Evolutionary conservation across 768 basidiomycete species (phyloP).

Genomic region (Suillus occidentalis): DNA sequence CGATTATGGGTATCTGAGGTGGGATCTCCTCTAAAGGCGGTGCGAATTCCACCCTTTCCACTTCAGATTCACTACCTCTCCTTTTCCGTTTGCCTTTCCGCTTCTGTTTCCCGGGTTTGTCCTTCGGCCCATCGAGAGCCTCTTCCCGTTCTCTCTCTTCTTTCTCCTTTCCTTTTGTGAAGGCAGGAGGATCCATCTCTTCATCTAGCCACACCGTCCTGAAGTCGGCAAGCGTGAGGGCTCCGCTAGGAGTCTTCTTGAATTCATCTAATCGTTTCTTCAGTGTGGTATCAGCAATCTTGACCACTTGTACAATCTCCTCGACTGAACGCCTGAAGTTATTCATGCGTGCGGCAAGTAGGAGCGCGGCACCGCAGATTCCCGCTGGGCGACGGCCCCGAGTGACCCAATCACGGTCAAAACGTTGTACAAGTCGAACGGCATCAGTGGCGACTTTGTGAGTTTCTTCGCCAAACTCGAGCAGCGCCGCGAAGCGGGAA

Average conservation of each 20-base stretch:
- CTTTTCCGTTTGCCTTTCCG: conserved; percentile 40
- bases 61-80: conserved; percentile 39
- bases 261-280: conserved; percentile 95
- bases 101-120: conserved; percentile 28
- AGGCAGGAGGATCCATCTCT: conserved; percentile 90
- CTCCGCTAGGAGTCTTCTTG: conserved; percentile 83
- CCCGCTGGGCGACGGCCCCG: conserved; percentile 94
- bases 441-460: conserved; percentile 92
- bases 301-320: conserved; percentile 98
- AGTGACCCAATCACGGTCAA: conserved; percentile 97
- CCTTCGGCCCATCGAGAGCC: conserved; percentile 32
- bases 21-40: conserved; percentile 16
- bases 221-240: conserved; percentile 86
- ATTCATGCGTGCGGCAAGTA: conserved; percentile 98
- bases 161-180: conserved; percentile 70
- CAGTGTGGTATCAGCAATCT: conserved; percentile 95
- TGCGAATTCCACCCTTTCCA: conserved; percentile 23
- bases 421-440: conserved; percentile 87
- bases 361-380: conserved; percentile 93
- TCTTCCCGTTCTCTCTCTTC: conserved; percentile 58
- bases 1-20: conserved; percentile 38
- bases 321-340: conserved; percentile 91
- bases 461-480: conserved; percentile 96
- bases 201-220: conserved; percentile 89
- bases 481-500: conserved; percentile 88